Evolutionary conservation across 306 rosid species (phyloP), one percentile per base, ranked within the genome.

Genomic region (Pyrus communis): DNA sequence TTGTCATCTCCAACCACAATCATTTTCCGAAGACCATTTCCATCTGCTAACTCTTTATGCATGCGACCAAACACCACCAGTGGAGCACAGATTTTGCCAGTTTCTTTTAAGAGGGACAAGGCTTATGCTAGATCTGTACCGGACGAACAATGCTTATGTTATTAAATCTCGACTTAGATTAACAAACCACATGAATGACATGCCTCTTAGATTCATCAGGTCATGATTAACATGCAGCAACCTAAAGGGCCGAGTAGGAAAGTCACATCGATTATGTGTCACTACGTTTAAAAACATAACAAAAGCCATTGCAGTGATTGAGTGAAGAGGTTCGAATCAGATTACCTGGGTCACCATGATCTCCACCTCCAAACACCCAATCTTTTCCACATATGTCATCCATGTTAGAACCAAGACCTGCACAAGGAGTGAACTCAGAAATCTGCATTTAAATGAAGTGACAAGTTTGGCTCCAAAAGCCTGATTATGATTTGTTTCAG

Each of bases 301-400:
- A 25, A 60, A 42, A 3, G 7, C 19, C 69, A 23, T 18, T 18
- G 31, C 69, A 30, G 23, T 64, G 69, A 33, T 38, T 58, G 28
- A 9, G 25, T 38, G 42, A n/a, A n/a, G 54, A 70, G 15, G 30
- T 54, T 54, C 8, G 4, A 23, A 54, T 40, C 35, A 52, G 27
- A 57, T 80, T 86, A 95, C 98, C 97, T 83, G 92, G 84, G 77
- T 95, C 98, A 81, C 97, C 97, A 77, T 92, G 81, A 80, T 92
- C 98, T 45, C 98, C 98, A 13, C 81, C 86, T 38, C 64, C 86
- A 62, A 52, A 69, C 3, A 79, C 92, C 98, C 98, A 95, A 84
- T 95, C 98, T 79, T 85, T 90, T 68, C 98, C 98, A 82, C 97
- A 92, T 40, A 95, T 92, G 86, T 95, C 98, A 73, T 87, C 81